Percentiles rank a stretch among this genome's conserved stretches.
Conservation (phyloP, 2,329 filamentous ascomycete species). For the Fusarium tuaranense region DNA sequence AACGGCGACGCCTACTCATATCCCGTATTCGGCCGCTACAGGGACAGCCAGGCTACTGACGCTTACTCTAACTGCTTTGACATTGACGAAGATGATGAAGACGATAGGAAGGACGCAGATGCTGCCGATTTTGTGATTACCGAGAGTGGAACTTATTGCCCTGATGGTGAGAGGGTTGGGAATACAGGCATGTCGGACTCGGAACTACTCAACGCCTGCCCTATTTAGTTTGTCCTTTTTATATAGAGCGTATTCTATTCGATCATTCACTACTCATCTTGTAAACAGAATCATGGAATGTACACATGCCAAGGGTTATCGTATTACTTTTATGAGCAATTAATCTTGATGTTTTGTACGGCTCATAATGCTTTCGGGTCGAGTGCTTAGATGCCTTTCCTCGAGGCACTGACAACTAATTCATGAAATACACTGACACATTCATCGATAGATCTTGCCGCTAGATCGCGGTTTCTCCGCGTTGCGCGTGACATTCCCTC, state of each 20-base stretch:
- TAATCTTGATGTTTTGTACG: neutral
- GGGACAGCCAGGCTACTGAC: neutral
- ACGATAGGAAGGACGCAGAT: neutral
- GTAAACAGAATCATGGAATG: neutral
- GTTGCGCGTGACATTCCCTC: neutral
- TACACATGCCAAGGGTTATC: neutral
- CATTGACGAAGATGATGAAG: neutral
- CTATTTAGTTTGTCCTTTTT: neutral
- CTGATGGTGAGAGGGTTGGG: neutral
- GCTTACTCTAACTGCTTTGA: neutral
- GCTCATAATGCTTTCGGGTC: no score
- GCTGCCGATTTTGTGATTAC: neutral
- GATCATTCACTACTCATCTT: neutral
- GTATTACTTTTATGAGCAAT: neutral
- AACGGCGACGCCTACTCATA: neutral
- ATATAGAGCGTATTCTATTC: neutral
- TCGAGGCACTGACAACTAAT: no score
- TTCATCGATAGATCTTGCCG: neutral
- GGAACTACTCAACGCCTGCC: neutral
- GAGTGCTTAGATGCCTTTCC: no score
- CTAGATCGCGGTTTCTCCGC: neutral
- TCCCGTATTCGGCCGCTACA: neutral
- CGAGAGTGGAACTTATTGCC: neutral
- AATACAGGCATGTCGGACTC: neutral
- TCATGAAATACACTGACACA: no score